Conservation (phyloP, 257 asterid genomes). For the Plantago major region DNA sequence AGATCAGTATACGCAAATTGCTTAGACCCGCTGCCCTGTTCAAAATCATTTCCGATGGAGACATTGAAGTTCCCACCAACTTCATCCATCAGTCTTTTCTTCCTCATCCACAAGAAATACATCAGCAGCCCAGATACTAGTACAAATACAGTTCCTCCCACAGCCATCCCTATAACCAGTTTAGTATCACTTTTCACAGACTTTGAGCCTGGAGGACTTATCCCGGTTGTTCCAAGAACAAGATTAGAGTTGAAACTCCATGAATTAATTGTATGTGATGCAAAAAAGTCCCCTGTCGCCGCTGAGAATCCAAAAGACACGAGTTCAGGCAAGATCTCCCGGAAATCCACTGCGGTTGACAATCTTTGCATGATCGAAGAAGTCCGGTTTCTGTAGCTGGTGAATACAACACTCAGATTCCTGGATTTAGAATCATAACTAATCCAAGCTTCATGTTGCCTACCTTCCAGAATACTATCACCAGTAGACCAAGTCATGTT, state of each 20-base stretch:
- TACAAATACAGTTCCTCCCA: conserved; percentile 8
- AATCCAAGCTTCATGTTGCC: conserved; percentile 25
- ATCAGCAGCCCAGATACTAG: neutral
- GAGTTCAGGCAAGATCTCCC: conserved; percentile 26
- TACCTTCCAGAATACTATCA: conserved; percentile 15
- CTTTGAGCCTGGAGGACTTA: too few species aligned
- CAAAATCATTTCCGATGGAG: conserved; percentile 23
- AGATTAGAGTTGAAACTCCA: conserved; percentile 28
- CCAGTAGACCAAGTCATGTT: conserved; percentile 14
- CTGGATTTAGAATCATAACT: conserved; percentile 21
- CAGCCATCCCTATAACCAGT: conserved; percentile 8
- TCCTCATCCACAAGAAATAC: conserved; percentile 13
- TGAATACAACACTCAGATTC: conserved; percentile 16
- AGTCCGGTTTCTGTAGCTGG: neutral
- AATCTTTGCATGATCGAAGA: neutral
- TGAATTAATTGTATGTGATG: conserved; percentile 11
- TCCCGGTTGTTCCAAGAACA: neutral
- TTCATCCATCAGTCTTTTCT: conserved; percentile 11
- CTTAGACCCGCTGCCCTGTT: conserved; percentile 15
- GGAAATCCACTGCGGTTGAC: conserved; percentile 8
- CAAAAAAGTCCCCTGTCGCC: conserved; percentile 18
- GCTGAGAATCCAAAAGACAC: conserved; percentile 35
- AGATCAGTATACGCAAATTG: conserved; percentile 19
- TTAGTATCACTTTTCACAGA: neutral
- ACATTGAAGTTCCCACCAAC: neutral